Conservation (phyloP, 1,284 basidiomycete species). For the Stygiomarasmius scandens region DNA sequence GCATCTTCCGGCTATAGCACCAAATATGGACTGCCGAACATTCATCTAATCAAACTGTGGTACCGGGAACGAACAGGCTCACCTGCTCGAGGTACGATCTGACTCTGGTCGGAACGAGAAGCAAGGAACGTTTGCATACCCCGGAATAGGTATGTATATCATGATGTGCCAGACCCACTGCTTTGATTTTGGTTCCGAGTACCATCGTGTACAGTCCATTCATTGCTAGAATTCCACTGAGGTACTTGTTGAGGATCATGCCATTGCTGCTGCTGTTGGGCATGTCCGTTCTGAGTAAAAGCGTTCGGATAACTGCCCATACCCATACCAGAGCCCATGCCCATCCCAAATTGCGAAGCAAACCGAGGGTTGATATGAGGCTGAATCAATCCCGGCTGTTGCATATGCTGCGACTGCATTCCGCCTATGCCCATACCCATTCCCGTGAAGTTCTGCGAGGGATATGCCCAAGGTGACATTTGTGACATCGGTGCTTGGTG, state of each 20-base stretch:
- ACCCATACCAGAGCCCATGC: slow-evolving; percentile 7
- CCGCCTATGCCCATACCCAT: background rate
- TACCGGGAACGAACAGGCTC: too few species aligned
- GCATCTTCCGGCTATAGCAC: too few species aligned
- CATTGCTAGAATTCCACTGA: background rate
- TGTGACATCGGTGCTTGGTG: slow-evolving; percentile 5
- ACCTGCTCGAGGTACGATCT: too few species aligned
- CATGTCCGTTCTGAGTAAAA: background rate
- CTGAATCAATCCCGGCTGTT: slow-evolving; percentile 55
- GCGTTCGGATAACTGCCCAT: background rate
- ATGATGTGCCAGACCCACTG: background rate
- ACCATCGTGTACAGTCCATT: slow-evolving; percentile 3
- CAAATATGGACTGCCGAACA: too few species aligned
- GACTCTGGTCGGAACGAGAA: too few species aligned
- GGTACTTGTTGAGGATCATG: background rate
- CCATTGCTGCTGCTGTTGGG: background rate
- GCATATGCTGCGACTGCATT: slow-evolving; percentile 10
- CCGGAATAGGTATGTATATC: too few species aligned
- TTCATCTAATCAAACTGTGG: too few species aligned
- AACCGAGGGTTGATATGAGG: slow-evolving; percentile 85
- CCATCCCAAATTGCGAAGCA: slow-evolving; percentile 27
- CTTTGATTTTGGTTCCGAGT: background rate
- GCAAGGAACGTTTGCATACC: too few species aligned
- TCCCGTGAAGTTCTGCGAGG: background rate
- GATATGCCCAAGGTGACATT: slow-evolving; percentile 10